Evolutionary conservation across 1,139 yeast species (phyloP).

Genomic region (Candida tropicalis): DNA sequence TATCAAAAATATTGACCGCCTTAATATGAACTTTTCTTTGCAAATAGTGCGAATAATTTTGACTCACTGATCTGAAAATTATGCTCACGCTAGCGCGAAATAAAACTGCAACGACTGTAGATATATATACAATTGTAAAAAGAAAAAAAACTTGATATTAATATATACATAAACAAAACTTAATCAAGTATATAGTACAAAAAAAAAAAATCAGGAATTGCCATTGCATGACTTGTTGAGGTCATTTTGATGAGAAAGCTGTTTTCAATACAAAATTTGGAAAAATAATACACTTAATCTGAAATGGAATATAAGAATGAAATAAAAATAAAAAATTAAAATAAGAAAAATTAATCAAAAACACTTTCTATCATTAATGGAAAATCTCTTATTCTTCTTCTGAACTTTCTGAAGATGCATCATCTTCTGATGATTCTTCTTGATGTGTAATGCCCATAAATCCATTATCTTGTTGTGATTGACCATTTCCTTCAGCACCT

Average conservation of each 20-base stretch:
- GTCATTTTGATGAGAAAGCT: too few species aligned
- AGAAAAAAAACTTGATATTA: background rate
- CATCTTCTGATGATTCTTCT: constrained; percentile 50
- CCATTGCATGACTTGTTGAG: too few species aligned
- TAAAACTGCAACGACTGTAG: too few species aligned
- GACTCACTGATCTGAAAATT: too few species aligned
- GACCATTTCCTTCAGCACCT: constrained; percentile 27
- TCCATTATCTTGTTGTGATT: constrained; percentile 20
- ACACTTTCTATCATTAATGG: background rate
- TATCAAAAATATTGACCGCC: too few species aligned
- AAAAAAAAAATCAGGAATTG: background rate
- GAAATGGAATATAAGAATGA: background rate
- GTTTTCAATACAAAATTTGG: background rate
- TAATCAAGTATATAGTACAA: constrained; percentile 2
- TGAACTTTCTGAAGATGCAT: constrained; percentile 58
- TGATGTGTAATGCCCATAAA: constrained; percentile 33
- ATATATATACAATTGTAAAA: too few species aligned
- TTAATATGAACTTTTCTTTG: too few species aligned
- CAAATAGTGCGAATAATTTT: too few species aligned
- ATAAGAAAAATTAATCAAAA: background rate
- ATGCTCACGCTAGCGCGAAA: too few species aligned
- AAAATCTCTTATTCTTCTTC: constrained; percentile 54
- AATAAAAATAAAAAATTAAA: background rate
- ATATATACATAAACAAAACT: constrained; percentile 4
- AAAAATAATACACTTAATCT: constrained; percentile 1